Base-by-base conservation (phyloP, 805 yeast species). In the Clavispora phyllophila region DNA sequence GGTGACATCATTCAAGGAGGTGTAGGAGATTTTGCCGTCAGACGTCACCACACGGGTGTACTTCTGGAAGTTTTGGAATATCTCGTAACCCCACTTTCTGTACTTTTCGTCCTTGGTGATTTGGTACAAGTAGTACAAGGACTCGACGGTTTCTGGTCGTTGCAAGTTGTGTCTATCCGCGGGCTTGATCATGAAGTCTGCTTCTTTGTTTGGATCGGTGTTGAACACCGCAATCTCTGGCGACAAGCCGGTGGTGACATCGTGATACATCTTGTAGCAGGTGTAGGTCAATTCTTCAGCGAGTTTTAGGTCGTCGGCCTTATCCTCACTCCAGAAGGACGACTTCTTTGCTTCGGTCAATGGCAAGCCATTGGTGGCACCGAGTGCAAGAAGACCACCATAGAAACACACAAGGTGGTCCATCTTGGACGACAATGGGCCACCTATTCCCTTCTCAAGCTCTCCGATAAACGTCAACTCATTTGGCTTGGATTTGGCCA, bases 111-210 rank as follows among this genome's bases (percentile, higher is more conserved):
- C 93, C 22, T 83, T 82, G 1, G 96, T 86, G 50, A 88, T 70
- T 51, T 89, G 79, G 66, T 82, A 90, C 49, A 90, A 66, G 51
- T 84, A 76, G 70, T 83, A 90, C 34, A 90, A 68, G 1, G 95
- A 82, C 64, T 90, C 97, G 2, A 89, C 95, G 2, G 96, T 87
- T 62, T 90, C 97, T 1, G 96, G 96, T 51, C 96, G 75, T 66
- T 89, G 97, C 48, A 90, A 68, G 61, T 88, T 88, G 62, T 90
- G 96, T 40, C 72, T 75, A 61, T 90, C 97, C 13, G 65, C 60
- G 7, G 80, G 81, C 58, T 85, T 85, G 55, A 87, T 81, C 45
- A 51, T 60, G 61, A 87, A 85, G 59, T 87, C 96, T 5, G 63
- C 59, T 1, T 68, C 56, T 9, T 57, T 62, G 10, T 53, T 56